Evolutionary conservation across 805 yeast species (phyloP).

Genomic region (Grigorovia transvaalensis): DNA sequence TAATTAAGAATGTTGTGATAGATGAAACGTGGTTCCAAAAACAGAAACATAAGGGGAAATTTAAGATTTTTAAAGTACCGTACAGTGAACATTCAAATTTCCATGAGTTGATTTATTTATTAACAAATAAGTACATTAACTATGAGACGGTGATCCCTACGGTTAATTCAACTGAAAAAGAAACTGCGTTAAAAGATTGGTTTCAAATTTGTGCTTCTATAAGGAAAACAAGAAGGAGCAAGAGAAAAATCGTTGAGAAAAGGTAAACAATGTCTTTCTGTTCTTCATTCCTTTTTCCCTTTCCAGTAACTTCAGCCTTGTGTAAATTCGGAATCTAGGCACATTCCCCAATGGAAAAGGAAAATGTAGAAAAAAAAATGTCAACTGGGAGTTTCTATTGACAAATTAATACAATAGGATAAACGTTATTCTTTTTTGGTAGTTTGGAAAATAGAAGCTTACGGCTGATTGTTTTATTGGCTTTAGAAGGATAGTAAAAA

Average conservation of each 20-base stretch:
- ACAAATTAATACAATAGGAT: background rate
- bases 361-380: too few relatives aligned
- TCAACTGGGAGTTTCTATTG: background rate
- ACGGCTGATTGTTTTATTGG: too few relatives aligned
- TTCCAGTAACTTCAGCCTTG: background rate
- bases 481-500: too few relatives aligned
- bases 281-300: too few relatives aligned
- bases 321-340: background rate
- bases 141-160: conserved; percentile 63
- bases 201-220: conserved; percentile 19
- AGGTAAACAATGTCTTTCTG: background rate
- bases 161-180: conserved; percentile 34
- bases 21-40: conserved; percentile 14
- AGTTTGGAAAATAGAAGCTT: too few relatives aligned
- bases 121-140: conserved; percentile 34
- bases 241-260: background rate
- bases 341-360: background rate
- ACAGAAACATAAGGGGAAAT: conserved; percentile 27
- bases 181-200: conserved; percentile 29
- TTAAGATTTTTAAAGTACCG: conserved; percentile 57
- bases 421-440: too few relatives aligned
- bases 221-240: conserved; percentile 10
- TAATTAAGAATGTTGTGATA: conserved; percentile 4
- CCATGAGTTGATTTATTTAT: conserved; percentile 62
- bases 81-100: conserved; percentile 93